Evolutionary conservation across 2,329 filamentous ascomycete genomes (phyloP).

Genomic region (Scleromitrula shiraiana): DNA sequence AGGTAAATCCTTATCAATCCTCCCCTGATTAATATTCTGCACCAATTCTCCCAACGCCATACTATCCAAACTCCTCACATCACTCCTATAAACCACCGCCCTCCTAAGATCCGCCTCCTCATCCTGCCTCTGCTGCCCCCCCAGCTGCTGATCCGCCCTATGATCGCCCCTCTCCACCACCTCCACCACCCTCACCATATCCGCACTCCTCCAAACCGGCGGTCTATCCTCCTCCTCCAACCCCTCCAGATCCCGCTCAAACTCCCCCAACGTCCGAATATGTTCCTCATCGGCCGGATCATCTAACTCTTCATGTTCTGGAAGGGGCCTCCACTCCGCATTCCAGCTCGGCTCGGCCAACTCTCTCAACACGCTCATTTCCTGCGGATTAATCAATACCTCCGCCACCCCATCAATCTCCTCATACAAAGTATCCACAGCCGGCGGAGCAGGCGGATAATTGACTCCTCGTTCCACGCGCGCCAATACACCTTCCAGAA

Average conservation of each 20-base stretch:
- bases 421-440: neutral
- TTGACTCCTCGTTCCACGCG: conserved; percentile 1
- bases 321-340: neutral
- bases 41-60: neutral
- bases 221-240: neutral
- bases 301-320: neutral
- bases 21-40: neutral
- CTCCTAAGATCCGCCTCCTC: too few species aligned
- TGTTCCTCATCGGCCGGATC: neutral
- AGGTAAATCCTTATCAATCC: neutral
- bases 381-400: neutral
- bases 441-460: neutral
- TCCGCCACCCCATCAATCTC: neutral
- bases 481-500: neutral
- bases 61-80: neutral
- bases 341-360: neutral
- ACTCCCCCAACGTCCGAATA: conserved; percentile 10
- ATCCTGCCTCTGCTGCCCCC: too few species aligned
- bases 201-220: conserved; percentile 8
- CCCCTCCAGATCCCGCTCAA: conserved; percentile 10
- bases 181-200: neutral
- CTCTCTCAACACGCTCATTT: neutral
- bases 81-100: too few species aligned
- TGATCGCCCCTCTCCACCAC: neutral
- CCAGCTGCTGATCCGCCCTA: too few species aligned